phyloP scores from a whole-genome alignment of 2,329 filamentous ascomycete species.

The Coleophoma eucalyptorum region DNA sequence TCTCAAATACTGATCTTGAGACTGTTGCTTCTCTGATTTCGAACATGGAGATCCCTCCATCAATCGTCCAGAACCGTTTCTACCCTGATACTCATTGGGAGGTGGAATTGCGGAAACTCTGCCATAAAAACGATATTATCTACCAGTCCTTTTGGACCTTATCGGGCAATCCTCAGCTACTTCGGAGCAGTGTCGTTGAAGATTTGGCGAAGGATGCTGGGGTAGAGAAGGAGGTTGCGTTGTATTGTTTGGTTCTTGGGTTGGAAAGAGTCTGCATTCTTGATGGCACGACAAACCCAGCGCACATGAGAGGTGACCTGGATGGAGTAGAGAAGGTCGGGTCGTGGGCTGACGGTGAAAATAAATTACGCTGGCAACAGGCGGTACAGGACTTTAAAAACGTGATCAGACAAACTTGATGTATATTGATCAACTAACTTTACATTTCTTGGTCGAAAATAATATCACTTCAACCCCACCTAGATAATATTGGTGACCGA shows the following conservation, averaged over 20 bases:
- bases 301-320: constrained; percentile 49
- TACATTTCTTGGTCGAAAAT: no score
- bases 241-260: constrained; percentile 54
- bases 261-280: constrained; percentile 45
- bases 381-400: constrained; percentile 44
- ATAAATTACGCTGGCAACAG: constrained; percentile 42
- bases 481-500: no score
- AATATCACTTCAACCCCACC: no score
- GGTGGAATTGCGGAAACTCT: constrained; percentile 52
- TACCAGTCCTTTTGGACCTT: constrained; percentile 61
- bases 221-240: constrained; percentile 41
- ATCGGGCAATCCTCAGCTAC: constrained; percentile 50
- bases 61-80: constrained; percentile 76
- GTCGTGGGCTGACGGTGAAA: constrained; percentile 39
- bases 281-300: constrained; percentile 50
- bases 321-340: constrained; percentile 35
- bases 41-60: constrained; percentile 43
- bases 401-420: no score
- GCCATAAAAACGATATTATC: constrained; percentile 43
- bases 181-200: constrained; percentile 42
- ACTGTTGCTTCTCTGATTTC: constrained; percentile 50
- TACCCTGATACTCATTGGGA: constrained; percentile 58
- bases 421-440: no score
- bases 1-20: constrained; percentile 67
- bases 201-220: constrained; percentile 38